These are phyloP conservation scores for Thraustochytrium striatum DNA, from an alignment of 352 stramenopile species.

Conservation along the genomic window DNA sequence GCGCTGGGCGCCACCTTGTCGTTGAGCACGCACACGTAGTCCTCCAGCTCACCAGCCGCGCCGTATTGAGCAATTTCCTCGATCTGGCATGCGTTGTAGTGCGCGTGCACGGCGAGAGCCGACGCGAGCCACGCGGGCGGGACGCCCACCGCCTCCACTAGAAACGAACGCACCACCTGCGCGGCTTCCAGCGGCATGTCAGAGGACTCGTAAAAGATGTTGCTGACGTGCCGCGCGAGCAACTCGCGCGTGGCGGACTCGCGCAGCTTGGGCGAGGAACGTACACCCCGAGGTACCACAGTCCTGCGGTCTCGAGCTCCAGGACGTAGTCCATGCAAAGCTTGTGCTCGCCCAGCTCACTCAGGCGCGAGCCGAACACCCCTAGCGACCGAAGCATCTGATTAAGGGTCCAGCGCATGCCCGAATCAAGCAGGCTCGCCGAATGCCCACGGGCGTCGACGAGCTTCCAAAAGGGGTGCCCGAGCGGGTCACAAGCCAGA, in stretches of 20 bases:
- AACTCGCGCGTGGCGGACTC: slow-evolving; percentile 63
- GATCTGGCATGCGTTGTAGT: neutral
- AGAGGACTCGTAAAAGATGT: neutral
- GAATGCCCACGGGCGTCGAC: slow-evolving; percentile 64
- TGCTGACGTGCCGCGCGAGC: slow-evolving; percentile 66
- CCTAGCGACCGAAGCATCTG: slow-evolving; percentile 51
- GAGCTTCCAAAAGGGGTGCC: slow-evolving; percentile 65
- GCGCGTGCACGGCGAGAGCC: neutral
- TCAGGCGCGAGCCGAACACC: slow-evolving; percentile 50
- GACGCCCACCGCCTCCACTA: neutral
- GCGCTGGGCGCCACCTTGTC: slow-evolving; percentile 5
- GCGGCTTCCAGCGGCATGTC: neutral
- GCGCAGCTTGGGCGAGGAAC: slow-evolving; percentile 63
- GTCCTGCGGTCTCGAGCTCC: slow-evolving; percentile 64
- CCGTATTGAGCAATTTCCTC: neutral
- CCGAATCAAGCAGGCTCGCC: slow-evolving; percentile 62
- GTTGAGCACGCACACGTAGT: neutral
- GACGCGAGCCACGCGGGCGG: slow-evolving; percentile 5
- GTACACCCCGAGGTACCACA: slow-evolving; percentile 71
- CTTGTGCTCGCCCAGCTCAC: slow-evolving; percentile 56
- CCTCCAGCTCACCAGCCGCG: neutral
- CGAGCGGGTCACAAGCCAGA: slow-evolving; percentile 58
- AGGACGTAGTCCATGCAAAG: slow-evolving; percentile 75
- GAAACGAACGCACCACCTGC: neutral
- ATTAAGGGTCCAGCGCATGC: slow-evolving; percentile 57